phyloP scores from a whole-genome alignment of 1,284 basidiomycete species.

The Sanghuangporus baumii region DNA sequence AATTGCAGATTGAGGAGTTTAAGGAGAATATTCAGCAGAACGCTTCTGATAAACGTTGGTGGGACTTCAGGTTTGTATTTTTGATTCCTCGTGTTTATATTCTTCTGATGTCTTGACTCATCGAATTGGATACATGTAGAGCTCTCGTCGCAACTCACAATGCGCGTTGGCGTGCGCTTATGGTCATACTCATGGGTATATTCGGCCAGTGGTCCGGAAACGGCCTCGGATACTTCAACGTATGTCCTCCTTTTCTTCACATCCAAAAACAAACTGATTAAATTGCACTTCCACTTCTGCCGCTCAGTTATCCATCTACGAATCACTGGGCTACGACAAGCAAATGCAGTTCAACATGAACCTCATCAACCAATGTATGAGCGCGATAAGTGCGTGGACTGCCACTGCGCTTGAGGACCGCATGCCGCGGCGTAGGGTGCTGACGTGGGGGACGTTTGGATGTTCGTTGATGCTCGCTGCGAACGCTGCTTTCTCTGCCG shows the following conservation, averaged over 20 bases:
- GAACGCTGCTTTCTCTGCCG: constrained; percentile 25
- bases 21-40: constrained; percentile 34
- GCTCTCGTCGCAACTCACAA: constrained; percentile 18
- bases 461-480: constrained; percentile 25
- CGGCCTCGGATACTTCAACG: constrained; percentile 17
- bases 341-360: constrained; percentile 33
- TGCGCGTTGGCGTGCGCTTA: constrained; percentile 24
- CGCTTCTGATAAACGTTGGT: constrained; percentile 45
- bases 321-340: constrained; percentile 8
- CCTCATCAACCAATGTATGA: constrained; percentile 24
- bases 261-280: background rate
- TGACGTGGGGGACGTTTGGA: constrained; percentile 23
- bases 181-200: constrained; percentile 27
- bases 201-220: constrained; percentile 22
- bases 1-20: constrained; percentile 40
- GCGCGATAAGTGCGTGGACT: constrained; percentile 20
- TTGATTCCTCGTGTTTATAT: constrained; percentile 13
- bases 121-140: background rate
- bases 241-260: background rate
- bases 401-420: constrained; percentile 28
- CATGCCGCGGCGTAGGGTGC: constrained; percentile 24
- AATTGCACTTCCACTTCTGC: constrained; percentile 5
- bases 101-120: constrained; percentile 4
- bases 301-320: constrained; percentile 24
- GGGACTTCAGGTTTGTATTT: constrained; percentile 28